Evolutionary conservation across 2,329 filamentous ascomycete genomes (phyloP).

Genomic region (Anthostomella pinea): DNA sequence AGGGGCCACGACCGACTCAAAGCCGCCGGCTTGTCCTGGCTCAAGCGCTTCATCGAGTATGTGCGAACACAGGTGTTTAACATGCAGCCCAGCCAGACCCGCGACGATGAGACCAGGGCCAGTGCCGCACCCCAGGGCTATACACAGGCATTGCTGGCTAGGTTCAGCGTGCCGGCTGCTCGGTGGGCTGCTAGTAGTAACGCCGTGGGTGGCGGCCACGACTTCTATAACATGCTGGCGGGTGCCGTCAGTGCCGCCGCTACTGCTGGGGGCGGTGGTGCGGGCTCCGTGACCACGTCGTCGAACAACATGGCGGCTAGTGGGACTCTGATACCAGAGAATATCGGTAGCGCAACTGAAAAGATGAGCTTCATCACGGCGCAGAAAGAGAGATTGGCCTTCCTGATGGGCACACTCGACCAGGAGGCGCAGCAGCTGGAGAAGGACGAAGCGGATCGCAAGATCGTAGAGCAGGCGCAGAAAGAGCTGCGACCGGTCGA

Average conservation of each 20-base stretch:
- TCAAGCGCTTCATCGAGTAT: constrained; percentile 68
- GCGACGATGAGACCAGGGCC: constrained; percentile 37
- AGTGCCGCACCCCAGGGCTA: constrained; percentile 56
- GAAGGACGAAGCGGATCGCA: constrained; percentile 32
- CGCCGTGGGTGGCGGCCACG: constrained; percentile 47
- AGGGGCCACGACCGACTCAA: constrained; percentile 75
- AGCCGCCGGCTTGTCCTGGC: constrained; percentile 71
- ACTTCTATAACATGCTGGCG: constrained; percentile 76
- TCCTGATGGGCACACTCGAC: constrained; percentile 75
- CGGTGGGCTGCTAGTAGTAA: constrained; percentile 48
- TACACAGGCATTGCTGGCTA: constrained; percentile 76
- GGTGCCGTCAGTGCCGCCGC: constrained; percentile 67
- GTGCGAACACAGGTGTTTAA: constrained; percentile 78
- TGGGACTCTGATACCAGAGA: constrained; percentile 66
- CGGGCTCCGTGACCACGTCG: constrained; percentile 22
- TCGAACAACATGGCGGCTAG: constrained; percentile 43
- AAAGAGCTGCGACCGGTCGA: constrained; percentile 22
- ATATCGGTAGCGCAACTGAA: constrained; percentile 59
- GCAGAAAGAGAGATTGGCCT: constrained; percentile 73
- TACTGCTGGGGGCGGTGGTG: constrained; percentile 18
- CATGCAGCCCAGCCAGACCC: constrained; percentile 55
- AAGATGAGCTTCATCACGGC: constrained; percentile 74
- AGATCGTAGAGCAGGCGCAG: constrained; percentile 15
- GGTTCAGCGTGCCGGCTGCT: constrained; percentile 79
- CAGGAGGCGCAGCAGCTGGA: constrained; percentile 68